Percentiles rank a stretch among this genome's conserved stretches.
phyloP scores from a whole-genome alignment of 2,329 filamentous ascomycete species.

The Cercospora sojina region DNA sequence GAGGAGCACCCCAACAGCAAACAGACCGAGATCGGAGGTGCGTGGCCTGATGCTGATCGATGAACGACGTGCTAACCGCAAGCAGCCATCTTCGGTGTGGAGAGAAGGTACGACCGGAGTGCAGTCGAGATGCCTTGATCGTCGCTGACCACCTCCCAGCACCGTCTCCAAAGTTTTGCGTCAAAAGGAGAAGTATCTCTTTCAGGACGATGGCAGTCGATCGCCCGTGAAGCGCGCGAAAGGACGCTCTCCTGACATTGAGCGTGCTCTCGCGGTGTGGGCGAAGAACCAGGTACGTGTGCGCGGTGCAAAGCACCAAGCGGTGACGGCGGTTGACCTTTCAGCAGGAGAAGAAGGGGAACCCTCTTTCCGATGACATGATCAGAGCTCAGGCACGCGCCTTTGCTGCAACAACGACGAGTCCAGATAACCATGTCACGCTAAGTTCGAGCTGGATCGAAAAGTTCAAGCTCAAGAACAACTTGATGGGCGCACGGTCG shows the following conservation, averaged over 20 bases:
- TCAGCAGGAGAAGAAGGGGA: constrained; percentile 67
- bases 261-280: constrained; percentile 86
- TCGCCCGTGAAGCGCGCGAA: constrained; percentile 81
- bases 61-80: constrained; percentile 35
- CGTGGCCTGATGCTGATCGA: constrained; percentile 33
- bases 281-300: constrained; percentile 60
- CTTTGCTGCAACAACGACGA: constrained; percentile 65
- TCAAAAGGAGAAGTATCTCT: constrained; percentile 91
- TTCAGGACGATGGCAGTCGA: constrained; percentile 72
- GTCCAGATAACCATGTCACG: constrained; percentile 69
- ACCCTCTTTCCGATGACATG: constrained; percentile 71
- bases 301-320: background rate
- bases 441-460: constrained; percentile 81
- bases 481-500: constrained; percentile 55
- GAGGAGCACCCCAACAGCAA: constrained; percentile 87
- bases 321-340: background rate
- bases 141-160: constrained; percentile 51
- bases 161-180: constrained; percentile 98
- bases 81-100: constrained; percentile 84
- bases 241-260: constrained; percentile 85
- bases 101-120: constrained; percentile 73
- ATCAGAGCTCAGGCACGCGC: constrained; percentile 81
- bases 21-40: constrained; percentile 92
- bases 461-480: constrained; percentile 92
- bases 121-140: background rate